Percentiles rank a stretch among this genome's conserved stretches.
Conservation (phyloP, 306 rosid species). For the Acacia crassicarpa region DNA sequence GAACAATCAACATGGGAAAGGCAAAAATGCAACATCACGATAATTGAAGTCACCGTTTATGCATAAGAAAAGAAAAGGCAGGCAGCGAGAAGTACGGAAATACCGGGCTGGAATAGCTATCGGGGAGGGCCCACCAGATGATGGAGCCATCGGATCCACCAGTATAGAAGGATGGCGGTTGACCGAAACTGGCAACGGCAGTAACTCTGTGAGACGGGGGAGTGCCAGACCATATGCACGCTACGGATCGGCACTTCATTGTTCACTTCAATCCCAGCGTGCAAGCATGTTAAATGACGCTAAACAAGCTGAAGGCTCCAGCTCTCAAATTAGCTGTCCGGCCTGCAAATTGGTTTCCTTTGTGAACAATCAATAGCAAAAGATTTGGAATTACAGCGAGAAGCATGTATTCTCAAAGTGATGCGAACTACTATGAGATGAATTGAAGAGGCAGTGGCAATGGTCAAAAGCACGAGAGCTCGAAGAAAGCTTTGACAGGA, state of each 20-base stretch:
- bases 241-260: conserved; percentile 92
- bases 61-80: not conserved
- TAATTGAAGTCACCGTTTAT: not conserved
- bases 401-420: not conserved
- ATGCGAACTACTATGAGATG: not conserved
- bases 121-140: conserved; percentile 84
- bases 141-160: conserved; percentile 97
- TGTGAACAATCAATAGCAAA: not conserved
- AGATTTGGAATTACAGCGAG: not conserved
- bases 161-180: conserved; percentile 74
- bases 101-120: conserved; percentile 61
- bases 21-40: not conserved
- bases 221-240: conserved; percentile 80
- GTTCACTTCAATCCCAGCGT: conserved; percentile 2
- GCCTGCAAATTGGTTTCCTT: not conserved
- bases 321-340: not conserved
- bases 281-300: not conserved
- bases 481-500: not conserved
- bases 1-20: not conserved
- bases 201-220: conserved; percentile 77
- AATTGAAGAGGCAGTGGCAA: not conserved
- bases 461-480: not conserved
- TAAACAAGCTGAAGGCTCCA: not conserved
- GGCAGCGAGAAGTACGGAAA: not conserved
- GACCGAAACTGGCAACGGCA: conserved; percentile 58